Evolutionary conservation across 306 rosid species (phyloP).

Genomic region (Vachellia collinsii): DNA sequence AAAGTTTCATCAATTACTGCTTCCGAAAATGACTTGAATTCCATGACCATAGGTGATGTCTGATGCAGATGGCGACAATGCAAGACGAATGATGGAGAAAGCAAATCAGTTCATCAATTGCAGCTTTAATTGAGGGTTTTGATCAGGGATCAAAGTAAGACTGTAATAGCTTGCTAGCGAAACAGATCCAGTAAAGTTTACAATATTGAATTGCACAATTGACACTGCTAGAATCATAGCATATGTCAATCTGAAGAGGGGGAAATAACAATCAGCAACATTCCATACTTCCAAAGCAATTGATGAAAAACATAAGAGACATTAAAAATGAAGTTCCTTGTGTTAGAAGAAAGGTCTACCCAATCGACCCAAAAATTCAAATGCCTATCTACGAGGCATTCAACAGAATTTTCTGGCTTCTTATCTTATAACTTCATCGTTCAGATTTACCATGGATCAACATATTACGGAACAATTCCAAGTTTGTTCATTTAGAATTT

Average conservation of each 20-base stretch:
- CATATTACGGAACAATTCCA: neutral
- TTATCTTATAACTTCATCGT: neutral
- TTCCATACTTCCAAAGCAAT: neutral
- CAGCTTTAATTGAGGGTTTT: neutral
- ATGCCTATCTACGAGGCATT: neutral
- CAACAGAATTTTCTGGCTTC: neutral
- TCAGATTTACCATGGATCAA: neutral
- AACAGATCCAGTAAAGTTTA: neutral
- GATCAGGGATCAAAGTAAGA: neutral
- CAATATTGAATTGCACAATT: neutral
- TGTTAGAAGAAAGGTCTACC: neutral
- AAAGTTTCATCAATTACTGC: neutral
- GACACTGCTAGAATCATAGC: neutral
- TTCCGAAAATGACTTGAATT: neutral
- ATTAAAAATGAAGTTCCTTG: neutral
- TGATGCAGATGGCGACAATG: neutral
- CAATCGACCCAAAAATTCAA: neutral
- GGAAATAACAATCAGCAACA: neutral
- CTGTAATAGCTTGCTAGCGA: neutral
- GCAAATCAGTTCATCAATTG: neutral
- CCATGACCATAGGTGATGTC: neutral
- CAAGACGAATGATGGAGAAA: neutral
- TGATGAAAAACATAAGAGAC: neutral
- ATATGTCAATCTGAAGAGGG: neutral
- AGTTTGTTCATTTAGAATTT: neutral